Conservation (phyloP, 176 grass and related monocot genomes). For the Microstegium vimineum region DNA sequence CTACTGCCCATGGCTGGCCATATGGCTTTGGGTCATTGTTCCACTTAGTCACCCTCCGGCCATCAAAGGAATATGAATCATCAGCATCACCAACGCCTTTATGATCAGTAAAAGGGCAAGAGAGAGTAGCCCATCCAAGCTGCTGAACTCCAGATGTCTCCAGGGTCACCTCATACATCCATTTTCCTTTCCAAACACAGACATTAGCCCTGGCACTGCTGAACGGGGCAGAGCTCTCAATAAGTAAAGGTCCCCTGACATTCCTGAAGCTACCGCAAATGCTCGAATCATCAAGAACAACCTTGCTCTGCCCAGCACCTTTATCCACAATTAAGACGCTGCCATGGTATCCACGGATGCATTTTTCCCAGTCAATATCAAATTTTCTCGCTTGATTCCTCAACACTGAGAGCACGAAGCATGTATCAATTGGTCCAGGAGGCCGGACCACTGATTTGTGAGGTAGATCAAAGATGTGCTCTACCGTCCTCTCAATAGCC, state of each 20-base stretch:
- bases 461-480: slow-evolving; percentile 74
- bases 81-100: slow-evolving; percentile 83
- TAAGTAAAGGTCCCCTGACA: slow-evolving; percentile 52
- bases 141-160: slow-evolving; percentile 88
- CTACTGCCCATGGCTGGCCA: slow-evolving; percentile 68
- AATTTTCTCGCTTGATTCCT: slow-evolving; percentile 51
- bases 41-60: slow-evolving; percentile 73
- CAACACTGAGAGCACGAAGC: slow-evolving; percentile 52
- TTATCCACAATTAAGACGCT: slow-evolving; percentile 32
- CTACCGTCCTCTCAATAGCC: slow-evolving; percentile 67
- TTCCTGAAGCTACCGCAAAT: slow-evolving; percentile 68
- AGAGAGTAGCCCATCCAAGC: slow-evolving; percentile 69
- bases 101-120: slow-evolving; percentile 64
- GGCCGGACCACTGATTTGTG: slow-evolving; percentile 48
- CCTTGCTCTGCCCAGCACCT: slow-evolving; percentile 31
- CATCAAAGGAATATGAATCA: slow-evolving; percentile 86
- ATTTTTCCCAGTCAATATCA: slow-evolving; percentile 24
- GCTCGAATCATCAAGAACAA: slow-evolving; percentile 56
- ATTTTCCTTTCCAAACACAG: slow-evolving; percentile 67
- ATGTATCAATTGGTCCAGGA: slow-evolving; percentile 32
- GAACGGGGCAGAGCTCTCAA: slow-evolving; percentile 68
- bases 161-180: slow-evolving; percentile 84
- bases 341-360: neutral
- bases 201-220: slow-evolving; percentile 67
- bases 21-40: slow-evolving; percentile 65